These are phyloP conservation scores for Hymenoscyphus salicellus DNA, from an alignment of 2,329 filamentous ascomycete species.

Conservation along the genomic window DNA sequence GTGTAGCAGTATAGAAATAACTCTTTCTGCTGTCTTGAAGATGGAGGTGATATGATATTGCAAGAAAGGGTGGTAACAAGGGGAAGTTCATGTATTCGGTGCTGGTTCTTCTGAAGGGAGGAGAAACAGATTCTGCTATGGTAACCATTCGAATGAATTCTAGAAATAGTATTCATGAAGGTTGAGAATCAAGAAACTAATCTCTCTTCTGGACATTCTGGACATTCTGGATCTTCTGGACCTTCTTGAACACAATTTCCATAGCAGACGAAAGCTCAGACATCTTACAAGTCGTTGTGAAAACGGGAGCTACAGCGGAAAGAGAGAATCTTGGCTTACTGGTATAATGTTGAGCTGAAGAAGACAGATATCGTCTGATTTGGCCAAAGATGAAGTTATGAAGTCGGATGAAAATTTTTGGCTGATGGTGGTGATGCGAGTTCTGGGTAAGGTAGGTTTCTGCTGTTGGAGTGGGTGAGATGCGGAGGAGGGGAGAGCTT, in stretches of 20 bases:
- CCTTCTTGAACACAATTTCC: too few relatives aligned
- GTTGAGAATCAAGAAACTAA: too few relatives aligned
- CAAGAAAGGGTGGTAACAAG: too few relatives aligned
- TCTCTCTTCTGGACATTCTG: too few relatives aligned
- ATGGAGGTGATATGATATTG: too few relatives aligned
- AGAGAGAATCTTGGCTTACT: background rate
- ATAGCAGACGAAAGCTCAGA: too few relatives aligned
- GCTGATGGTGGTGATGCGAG: slow-evolving; percentile 44
- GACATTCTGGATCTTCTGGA: too few relatives aligned
- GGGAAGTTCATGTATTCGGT: too few relatives aligned
- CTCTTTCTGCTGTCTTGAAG: background rate
- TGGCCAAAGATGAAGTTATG: background rate
- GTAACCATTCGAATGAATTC: too few relatives aligned
- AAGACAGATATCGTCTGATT: background rate
- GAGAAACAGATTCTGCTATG: too few relatives aligned
- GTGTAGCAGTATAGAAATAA: background rate
- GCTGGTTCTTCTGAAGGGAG: too few relatives aligned
- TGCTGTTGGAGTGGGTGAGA: slow-evolving; percentile 15
- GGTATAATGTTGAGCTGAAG: slow-evolving; percentile 4
- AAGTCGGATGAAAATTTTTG: background rate
- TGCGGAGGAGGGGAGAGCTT: slow-evolving; percentile 5
- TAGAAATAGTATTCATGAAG: too few relatives aligned
- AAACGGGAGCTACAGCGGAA: background rate
- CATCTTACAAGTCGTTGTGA: background rate
- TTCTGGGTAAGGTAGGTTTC: slow-evolving; percentile 41